A percentile compares a stretch with the other conserved stretches of the same genome.
Evolutionary conservation across 768 basidiomycete genomes (phyloP).

Genomic region (Chalciporus pseudorubinellus): DNA sequence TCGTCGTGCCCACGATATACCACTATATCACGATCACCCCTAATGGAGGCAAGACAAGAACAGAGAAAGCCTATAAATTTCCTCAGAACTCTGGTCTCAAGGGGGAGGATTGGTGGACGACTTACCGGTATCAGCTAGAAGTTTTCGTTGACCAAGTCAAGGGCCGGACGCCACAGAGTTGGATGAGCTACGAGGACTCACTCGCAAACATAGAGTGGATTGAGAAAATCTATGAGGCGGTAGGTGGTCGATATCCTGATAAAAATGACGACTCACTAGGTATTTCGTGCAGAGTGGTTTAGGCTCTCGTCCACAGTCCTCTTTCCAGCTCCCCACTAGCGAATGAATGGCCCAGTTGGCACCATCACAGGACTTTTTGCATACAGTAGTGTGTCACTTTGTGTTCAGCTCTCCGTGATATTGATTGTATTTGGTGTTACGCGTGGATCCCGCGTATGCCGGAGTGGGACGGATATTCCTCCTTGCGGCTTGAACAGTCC

Average conservation of each 20-base stretch:
- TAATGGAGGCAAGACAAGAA: conserved; percentile 31
- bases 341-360: conserved; percentile 3
- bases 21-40: conserved; percentile 48
- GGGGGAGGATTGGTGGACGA: conserved; percentile 60
- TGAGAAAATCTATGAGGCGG: conserved; percentile 56
- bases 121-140: conserved; percentile 56
- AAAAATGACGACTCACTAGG: not conserved
- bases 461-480: no score
- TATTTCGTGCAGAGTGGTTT: conserved; percentile 26
- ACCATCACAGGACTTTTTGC: not conserved
- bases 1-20: conserved; percentile 43
- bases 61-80: conserved; percentile 46
- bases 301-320: conserved; percentile 35
- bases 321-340: conserved; percentile 19
- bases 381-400: not conserved
- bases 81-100: conserved; percentile 28
- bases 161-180: conserved; percentile 50
- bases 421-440: not conserved
- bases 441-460: no score
- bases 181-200: conserved; percentile 54
- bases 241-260: conserved; percentile 20
- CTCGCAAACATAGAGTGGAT: conserved; percentile 56
- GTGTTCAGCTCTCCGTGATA: not conserved
- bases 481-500: no score
- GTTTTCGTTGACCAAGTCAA: conserved; percentile 59